A percentile compares a stretch with the other conserved stretches of the same genome.
Conservation (phyloP, 768 basidiomycete species). For the Zangia roseola region DNA sequence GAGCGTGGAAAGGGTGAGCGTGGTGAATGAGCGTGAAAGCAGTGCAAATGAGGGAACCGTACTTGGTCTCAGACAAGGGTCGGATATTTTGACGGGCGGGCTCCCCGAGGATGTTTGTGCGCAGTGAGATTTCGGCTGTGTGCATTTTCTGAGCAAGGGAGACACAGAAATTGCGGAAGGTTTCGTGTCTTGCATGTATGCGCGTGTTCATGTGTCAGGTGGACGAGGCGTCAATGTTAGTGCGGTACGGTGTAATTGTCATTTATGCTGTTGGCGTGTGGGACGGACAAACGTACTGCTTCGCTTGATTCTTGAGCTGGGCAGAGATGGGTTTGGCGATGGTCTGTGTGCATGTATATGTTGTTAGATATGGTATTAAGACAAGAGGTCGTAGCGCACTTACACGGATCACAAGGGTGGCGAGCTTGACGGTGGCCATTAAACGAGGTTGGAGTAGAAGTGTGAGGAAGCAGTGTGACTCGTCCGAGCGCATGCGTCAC, state of each 20-base stretch:
- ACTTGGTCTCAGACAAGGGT: constrained; percentile 77
- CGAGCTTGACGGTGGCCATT: constrained; percentile 77
- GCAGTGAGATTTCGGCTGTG: constrained; percentile 65
- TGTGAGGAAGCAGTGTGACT: too few relatives aligned
- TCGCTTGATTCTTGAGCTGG: constrained; percentile 67
- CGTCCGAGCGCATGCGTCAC: not conserved
- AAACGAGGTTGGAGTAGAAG: not conserved
- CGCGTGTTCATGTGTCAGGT: not conserved
- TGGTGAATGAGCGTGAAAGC: not conserved
- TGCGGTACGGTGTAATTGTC: not conserved
- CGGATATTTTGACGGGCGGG: constrained; percentile 62
- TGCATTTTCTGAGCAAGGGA: constrained; percentile 76
- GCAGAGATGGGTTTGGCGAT: constrained; percentile 79
- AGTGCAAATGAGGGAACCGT: constrained; percentile 18
- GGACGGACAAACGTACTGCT: constrained; percentile 48
- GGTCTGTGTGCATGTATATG: constrained; percentile 45
- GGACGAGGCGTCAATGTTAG: not conserved
- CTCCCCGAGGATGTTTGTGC: constrained; percentile 77
- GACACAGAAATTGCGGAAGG: constrained; percentile 70
- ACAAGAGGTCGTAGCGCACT: constrained; percentile 28
- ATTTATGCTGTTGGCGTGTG: not conserved
- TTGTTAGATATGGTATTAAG: too few relatives aligned
- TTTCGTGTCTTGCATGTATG: constrained; percentile 52
- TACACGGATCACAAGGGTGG: constrained; percentile 71
- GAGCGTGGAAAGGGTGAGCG: too few relatives aligned